Evolutionary conservation across 495 filamentous ascomycete genomes (phyloP), one percentile per base, ranked within the genome.

Genomic region (Penicillium salamii): DNA sequence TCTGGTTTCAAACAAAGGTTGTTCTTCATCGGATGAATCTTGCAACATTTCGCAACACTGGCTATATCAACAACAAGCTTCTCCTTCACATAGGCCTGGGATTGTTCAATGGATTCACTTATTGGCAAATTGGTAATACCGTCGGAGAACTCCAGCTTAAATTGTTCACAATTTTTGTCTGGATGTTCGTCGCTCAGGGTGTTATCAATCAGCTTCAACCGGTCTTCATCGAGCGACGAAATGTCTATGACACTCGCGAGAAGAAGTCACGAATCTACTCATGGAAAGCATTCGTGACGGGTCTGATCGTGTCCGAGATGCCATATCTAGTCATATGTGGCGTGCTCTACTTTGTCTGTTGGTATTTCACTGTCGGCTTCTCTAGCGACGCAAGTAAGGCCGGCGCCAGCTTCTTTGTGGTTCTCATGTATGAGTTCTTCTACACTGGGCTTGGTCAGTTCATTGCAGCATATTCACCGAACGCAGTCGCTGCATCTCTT

Each of bases 361-460:
- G 82, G 81, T n/a, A n/a, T n/a, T n/a, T n/a, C n/a, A n/a, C n/a
- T n/a, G n/a, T n/a, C n/a, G n/a, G n/a, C n/a, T n/a, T n/a, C n/a
- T n/a, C n/a, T n/a, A n/a, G n/a, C n/a, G n/a, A n/a, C n/a, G n/a
- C n/a, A n/a, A n/a, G n/a, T n/a, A n/a, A n/a, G n/a, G n/a, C n/a
- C n/a, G n/a, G n/a, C n/a, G n/a, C n/a, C n/a, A n/a, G n/a, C n/a
- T n/a, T n/a, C n/a, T n/a, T n/a, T n/a, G 70, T 86, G 63, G 63
- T 78, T 40, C 63, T 88, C 5, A 78, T 87, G 63, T 62, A 84
- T 62, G 85, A 91, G 61, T 53, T 88, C 24, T 91, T 79, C 66
- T 90, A 89, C 54, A 72, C 89, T 42, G 75, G 81, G 19, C 84
- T 91, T 51, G 86, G 86, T 1, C 86, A 90, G 65, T 82, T 83